Evolutionary conservation across 352 stramenopile species (phyloP), one percentile per base, ranked within the genome.

Genomic region (Globisporangium echinulatum): DNA sequence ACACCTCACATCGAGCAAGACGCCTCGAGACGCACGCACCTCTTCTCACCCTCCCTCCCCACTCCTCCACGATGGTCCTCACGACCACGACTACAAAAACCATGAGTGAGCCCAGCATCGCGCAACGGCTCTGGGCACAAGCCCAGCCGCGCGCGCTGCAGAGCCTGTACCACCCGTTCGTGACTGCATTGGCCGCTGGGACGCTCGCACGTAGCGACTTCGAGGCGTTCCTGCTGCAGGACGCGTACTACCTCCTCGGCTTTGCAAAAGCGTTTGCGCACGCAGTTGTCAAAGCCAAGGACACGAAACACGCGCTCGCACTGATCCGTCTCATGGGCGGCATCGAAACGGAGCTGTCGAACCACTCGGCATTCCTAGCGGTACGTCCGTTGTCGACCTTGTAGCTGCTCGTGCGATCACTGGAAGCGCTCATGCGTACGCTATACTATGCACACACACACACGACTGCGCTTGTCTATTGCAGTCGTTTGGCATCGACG

Each of bases 101-200:
- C 8, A 49, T 11, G 11, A 68, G 15, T 15, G 54, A 9, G 17
- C 25, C 38, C 2, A 44, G 49, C 5, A 37, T 75, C 11, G 61
- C 68, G 38, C n/a, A 51, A 50, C 42, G 25, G 13, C 68, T 85
- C 43, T 85, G 75, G 75, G 14, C 53, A 38, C 61, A 72, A 56
- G 65, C 71, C 15, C 51, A 68, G 46, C 52, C 50, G 25, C 64
- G 66, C 33, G 67, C 69, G 17, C 70, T 65, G 49, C 59, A 70
- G 62, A 72, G 65, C 44, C 58, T 86, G 43, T 86, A 75, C 74
- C 76, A 86, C 63, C 74, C 76, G 40, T 86, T 86, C 49, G 68
- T 82, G 51, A 55, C 71, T 17, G 61, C 59, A 7, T 59, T 86
- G 50, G 74, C 63, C 5, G 60, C 61, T 0, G 76, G 76, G 14